These are phyloP conservation scores for Globisporangium megalacanthum DNA, from an alignment of 352 stramenopile species.

Conservation along the genomic window DNA sequence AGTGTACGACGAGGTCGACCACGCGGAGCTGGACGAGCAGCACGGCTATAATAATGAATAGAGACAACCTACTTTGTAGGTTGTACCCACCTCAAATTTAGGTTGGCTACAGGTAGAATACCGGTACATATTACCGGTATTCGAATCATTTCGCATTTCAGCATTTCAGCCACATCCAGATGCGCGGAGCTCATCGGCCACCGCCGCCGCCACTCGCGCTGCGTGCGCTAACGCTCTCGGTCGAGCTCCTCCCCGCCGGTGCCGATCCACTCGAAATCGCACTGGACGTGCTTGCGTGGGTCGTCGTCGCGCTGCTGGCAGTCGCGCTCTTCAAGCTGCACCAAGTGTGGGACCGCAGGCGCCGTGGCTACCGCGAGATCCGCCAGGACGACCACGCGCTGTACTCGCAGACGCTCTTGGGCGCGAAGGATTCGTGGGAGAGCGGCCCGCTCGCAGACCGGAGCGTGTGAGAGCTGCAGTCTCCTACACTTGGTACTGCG, in stretches of 20 bases:
- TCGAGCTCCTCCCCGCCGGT: neutral
- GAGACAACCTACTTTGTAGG: neutral
- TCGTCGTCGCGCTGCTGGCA: constrained; percentile 36
- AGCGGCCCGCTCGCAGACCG: constrained; percentile 16
- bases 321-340: constrained; percentile 39
- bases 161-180: neutral
- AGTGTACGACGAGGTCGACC: constrained; percentile 50
- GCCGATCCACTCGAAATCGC: constrained; percentile 18
- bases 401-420: constrained; percentile 55
- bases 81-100: no score
- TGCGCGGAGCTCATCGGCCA: neutral
- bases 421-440: constrained; percentile 68
- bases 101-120: no score
- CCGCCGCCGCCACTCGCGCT: neutral
- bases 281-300: constrained; percentile 37
- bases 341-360: constrained; percentile 33
- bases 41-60: neutral
- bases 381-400: constrained; percentile 55
- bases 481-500: no score
- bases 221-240: constrained; percentile 6
- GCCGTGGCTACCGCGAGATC: constrained; percentile 44
- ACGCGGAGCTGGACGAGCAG: neutral
- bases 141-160: no score
- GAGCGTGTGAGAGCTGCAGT: neutral
- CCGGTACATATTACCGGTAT: no score